Base-by-base conservation (phyloP, 2,329 filamentous ascomycete genomes). In the Thelonectria rubi region DNA sequence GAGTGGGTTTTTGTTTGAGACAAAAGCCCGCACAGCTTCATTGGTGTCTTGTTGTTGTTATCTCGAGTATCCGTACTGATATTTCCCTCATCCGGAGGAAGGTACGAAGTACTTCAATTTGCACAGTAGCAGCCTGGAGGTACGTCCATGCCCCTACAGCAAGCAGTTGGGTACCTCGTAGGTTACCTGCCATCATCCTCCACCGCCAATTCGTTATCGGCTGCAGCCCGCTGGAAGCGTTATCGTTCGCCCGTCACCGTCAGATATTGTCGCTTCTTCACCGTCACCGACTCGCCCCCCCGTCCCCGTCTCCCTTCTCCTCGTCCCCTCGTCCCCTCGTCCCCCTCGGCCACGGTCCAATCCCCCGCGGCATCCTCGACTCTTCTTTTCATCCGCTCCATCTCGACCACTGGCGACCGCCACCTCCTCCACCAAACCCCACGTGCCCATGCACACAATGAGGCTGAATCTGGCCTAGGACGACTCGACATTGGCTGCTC, bases 401-500 rank as follows among this genome's bases (percentile, higher is more conserved):
- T 55, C 58, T 53, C 46, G 43, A 39, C 59, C 49, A 52, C 53
- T 37, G 11, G 12, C 9, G 34, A 37, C 34, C 34, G 34, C 34
- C 34, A 8, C 26, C 43, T 63, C 60, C 62, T 45, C 66, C 63
- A 67, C 63, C 54, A 62, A 70, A 70, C 69, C 64, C 68, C 69
- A 72, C 69, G 68, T 69, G 68, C 69, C 60, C 56, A 69, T 72
- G 65, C 60, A 52, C 60, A 64, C 43, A 61, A 66, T 69, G 69
- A 72, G 69, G 68, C 69, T 72, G 69, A 72, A 72, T 72, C 61
- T 65, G 69, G 69, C 52, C 58, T 72, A 72, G 69, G 67, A 71
- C 66, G 45, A 57, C 63, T 50, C 55, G 62, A 69, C 59, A 70
- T 66, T 71, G 67, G 64, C 57, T 60, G 47, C 39, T 60, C 14